Conservation (phyloP, 768 basidiomycete genomes). For the Kwoniella bestiolae region DNA sequence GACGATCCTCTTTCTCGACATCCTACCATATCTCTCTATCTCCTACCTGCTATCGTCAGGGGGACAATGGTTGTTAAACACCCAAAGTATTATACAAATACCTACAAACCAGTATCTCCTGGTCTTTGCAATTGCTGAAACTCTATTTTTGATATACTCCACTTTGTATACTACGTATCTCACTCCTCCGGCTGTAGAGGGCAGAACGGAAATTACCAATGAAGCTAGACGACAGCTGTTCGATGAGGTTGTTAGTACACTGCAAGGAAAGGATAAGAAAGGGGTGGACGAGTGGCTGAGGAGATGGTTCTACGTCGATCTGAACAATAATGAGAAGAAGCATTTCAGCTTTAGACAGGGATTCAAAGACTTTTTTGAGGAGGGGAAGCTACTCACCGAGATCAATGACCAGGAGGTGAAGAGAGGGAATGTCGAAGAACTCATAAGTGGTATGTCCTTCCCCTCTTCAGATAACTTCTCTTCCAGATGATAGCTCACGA, state of each 20-base stretch:
- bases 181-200: neutral
- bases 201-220: neutral
- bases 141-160: neutral
- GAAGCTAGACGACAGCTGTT: slow-evolving; percentile 9
- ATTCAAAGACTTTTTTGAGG: no score
- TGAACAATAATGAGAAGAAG: no score
- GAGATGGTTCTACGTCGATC: slow-evolving; percentile 21
- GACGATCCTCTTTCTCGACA: neutral
- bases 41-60: neutral
- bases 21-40: neutral
- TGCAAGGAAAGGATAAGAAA: slow-evolving; percentile 4
- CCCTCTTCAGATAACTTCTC: no score
- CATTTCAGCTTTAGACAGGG: no score
- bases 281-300: slow-evolving; percentile 11
- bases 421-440: slow-evolving; percentile 30
- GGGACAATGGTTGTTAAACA: neutral
- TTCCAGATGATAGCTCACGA: no score
- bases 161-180: neutral
- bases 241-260: neutral
- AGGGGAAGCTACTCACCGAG: no score
- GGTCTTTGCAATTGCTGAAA: no score
- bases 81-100: no score
- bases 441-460: slow-evolving; percentile 22
- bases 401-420: slow-evolving; percentile 15
- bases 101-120: no score